These are phyloP conservation scores for Hemerocallis citrina DNA, from an alignment of 106 monocot species.

Conservation along the genomic window DNA sequence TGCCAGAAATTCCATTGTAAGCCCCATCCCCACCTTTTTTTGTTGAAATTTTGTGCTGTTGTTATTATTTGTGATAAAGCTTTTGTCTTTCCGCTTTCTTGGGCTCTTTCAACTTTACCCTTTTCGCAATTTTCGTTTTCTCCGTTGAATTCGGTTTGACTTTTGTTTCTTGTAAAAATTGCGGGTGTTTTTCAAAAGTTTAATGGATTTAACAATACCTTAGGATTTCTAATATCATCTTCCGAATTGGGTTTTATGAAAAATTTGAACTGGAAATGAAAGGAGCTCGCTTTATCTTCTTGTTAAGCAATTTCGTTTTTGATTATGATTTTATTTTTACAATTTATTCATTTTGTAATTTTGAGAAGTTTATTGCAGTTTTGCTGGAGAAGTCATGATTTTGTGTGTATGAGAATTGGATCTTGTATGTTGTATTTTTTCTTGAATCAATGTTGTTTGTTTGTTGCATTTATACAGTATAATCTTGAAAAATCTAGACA, in stretches of 20 bases:
- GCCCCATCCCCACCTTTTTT: no score
- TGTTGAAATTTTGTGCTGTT: not conserved
- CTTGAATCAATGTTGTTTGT: not conserved
- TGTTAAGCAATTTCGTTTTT: not conserved
- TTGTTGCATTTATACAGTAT: not conserved
- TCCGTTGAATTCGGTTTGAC: no score
- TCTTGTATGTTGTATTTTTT: not conserved
- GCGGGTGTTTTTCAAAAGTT: no score
- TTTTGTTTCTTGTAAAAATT: no score
- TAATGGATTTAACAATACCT: no score
- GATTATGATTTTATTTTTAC: not conserved
- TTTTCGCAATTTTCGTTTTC: no score
- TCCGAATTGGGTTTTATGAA: conserved; percentile 1
- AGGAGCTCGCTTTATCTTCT: not conserved
- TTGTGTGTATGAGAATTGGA: not conserved
- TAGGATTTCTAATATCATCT: no score
- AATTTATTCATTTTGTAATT: not conserved
- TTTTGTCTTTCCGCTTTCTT: not conserved
- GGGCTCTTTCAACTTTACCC: not conserved
- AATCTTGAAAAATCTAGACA: not conserved
- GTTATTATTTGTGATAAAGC: not conserved
- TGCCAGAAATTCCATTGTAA: conserved; percentile 54
- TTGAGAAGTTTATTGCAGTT: no score
- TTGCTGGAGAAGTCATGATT: not conserved
- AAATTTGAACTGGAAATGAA: conserved; percentile 1